A percentile compares a stretch with the other conserved stretches of the same genome.
phyloP scores from a whole-genome alignment of 1,284 basidiomycete genomes.

The Austroboletus novae-zelandiae region DNA sequence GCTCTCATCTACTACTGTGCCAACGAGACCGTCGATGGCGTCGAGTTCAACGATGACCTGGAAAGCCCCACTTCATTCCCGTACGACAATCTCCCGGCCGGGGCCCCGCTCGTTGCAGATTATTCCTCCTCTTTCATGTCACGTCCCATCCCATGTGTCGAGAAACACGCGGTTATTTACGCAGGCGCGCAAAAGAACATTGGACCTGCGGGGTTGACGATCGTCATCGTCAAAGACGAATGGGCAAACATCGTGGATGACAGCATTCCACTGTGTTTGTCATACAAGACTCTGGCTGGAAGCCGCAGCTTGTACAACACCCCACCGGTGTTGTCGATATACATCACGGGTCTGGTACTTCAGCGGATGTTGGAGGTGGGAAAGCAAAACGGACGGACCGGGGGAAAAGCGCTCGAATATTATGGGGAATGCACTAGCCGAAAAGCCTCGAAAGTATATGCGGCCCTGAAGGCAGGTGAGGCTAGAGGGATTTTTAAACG shows the following conservation, averaged over 20 bases:
- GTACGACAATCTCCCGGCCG: conserved; percentile 69
- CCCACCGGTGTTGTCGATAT: conserved; percentile 90
- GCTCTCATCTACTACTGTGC: conserved; percentile 98
- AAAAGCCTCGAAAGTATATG: conserved; percentile 79
- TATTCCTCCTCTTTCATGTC: conserved; percentile 98
- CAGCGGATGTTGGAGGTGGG: conserved; percentile 54
- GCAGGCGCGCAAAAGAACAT: conserved; percentile 99
- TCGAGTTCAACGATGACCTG: conserved; percentile 75
- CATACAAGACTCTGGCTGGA: conserved; percentile 86
- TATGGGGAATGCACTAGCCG: conserved; percentile 66
- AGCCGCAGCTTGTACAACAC: conserved; percentile 89
- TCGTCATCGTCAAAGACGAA: conserved; percentile 92
- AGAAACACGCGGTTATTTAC: conserved; percentile 90
- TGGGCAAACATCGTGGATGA: conserved; percentile 68
- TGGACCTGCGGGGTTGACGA: conserved; percentile 90
- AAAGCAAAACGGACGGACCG: conserved; percentile 14
- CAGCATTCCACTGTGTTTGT: conserved; percentile 77
- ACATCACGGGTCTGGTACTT: conserved; percentile 88
- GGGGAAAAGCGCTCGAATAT: conserved; percentile 68
- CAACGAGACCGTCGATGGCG: conserved; percentile 98
- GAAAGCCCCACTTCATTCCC: conserved; percentile 74
- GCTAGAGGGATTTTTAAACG: conserved; percentile 62
- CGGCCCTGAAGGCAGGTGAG: conserved; percentile 68
- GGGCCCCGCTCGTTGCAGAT: conserved; percentile 85
- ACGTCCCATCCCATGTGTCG: conserved; percentile 85